Evolutionary conservation across 805 yeast species (phyloP), one percentile per base, ranked within the genome.

Genomic region (Tetrapisispora nanseiensis): DNA sequence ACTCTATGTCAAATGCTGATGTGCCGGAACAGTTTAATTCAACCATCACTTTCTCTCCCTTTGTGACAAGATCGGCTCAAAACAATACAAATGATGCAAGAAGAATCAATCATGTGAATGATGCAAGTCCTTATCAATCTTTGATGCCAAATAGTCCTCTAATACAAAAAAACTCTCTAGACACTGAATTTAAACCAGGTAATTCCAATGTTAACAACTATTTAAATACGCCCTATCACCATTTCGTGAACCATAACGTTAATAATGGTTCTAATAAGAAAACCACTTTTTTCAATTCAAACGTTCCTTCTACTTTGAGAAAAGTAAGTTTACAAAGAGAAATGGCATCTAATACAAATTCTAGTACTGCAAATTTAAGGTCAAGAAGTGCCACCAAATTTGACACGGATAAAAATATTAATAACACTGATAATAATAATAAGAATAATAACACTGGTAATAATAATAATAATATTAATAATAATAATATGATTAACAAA

Each of bases 11-110:
- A 16, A 54, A 56, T 11, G 54, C 55, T 16, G 56, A 55, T 15
- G 57, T 62, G 6, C 71, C 72, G 2, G 71, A 80, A 20, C 89
- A 81, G 50, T 82, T 80, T 56, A 80, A 75, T 47, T 82, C 90
- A 1, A 81, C 87, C 4, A 61, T 83, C 37, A 80, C 80, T 22
- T 81, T 83, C 22, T 81, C 89, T 3, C 90, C 92, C 0, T 65
- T 77, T 50, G 67, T 82, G 24, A 64, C 69, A 4, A 51, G 65
- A 52, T 51, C 52, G 35, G 35, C 63, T 62, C 19, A 22, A 5
- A 33, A 21, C 12, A 33, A 33, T 4, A 23, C 13, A 9, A 33
- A 22, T n/a, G 22, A 22, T 64, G 61, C 51, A 30, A 42, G 49
- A 26, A 23, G 38, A 33, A 32, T 21, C 19, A 36, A 24, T 9